Percentiles rank a stretch among this genome's conserved stretches.
phyloP scores from a whole-genome alignment of 1,139 yeast species.

The Suhomyces anneliseae region DNA sequence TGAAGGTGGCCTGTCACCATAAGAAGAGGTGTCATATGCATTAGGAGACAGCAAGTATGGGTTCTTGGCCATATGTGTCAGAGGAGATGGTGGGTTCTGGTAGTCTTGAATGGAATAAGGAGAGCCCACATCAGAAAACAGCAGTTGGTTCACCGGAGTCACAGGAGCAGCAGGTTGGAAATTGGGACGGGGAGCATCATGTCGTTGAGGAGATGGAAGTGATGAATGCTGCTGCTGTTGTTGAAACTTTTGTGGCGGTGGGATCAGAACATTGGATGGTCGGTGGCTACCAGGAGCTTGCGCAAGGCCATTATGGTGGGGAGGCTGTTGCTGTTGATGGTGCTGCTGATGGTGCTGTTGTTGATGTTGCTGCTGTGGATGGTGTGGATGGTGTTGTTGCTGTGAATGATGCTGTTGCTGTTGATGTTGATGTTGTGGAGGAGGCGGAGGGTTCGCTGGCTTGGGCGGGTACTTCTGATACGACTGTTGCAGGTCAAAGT shows the following conservation, averaged over 20 bases:
- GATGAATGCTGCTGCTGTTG: not conserved
- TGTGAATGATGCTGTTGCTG: conserved; percentile 9
- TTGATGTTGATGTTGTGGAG: not conserved
- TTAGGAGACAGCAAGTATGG: not conserved
- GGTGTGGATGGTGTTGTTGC: conserved; percentile 9
- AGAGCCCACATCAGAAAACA: conserved; percentile 9
- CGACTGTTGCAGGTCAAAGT: conserved; percentile 17
- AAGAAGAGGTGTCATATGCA: not conserved
- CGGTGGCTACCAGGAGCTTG: not conserved
- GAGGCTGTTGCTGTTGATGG: conserved; percentile 13
- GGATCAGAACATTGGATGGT: not conserved
- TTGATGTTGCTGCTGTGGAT: conserved; percentile 3
- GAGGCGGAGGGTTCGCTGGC: conserved; percentile 5
- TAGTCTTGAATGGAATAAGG: conserved; percentile 15
- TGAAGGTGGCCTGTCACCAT: not conserved
- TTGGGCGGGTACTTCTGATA: conserved; percentile 7
- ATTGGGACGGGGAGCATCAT: not conserved
- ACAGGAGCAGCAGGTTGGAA: conserved; percentile 1
- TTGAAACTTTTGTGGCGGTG: not conserved
- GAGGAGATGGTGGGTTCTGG: conserved; percentile 4
- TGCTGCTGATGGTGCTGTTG: conserved; percentile 4
- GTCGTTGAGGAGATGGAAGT: not conserved
- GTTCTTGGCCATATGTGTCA: not conserved
- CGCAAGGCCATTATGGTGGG: not conserved
- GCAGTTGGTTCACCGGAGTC: conserved; percentile 13